Base-by-base conservation (phyloP, 352 stramenopile species). In the Hyaloperonospora brassicae region DNA sequence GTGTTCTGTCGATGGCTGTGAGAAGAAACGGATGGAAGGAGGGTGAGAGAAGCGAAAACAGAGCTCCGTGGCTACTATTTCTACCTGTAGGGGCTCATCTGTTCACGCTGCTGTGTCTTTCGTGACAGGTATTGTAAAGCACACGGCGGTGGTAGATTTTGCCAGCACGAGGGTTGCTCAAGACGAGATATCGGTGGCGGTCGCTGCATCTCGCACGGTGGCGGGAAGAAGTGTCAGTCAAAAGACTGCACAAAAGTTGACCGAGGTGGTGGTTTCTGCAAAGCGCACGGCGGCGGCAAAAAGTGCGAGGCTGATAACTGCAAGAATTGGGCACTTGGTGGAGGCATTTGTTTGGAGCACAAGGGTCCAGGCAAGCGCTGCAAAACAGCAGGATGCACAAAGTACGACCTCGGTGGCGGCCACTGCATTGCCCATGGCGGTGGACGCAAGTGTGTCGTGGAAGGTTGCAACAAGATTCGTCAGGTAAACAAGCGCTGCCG, bases 361-460 rank as follows among this genome's bases (percentile, higher is more conserved):
- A 92, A 89, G 42, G 81, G 81, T 0, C 79, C 81, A 0, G 79
- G 79, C 11, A 89, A 89, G 53, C 73, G 81, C 6, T 92, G 81
- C 62, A 88, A 86, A 57, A 92, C 78, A 1, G 59, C 82, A 21
- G 81, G 77, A 5, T 92, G 81, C 64, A 77, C 73, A 9, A 92
- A 92, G 44, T 87, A 89, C 52, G 81, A 92, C 41, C 64, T 92
- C 31, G 81, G 81, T 9, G 79, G 84, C 30, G 85, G 82, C 1
- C 82, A 92, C 45, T 95, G 86, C 62, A 94, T 93, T 40, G 76
- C 79, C 0, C 86, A 95, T 13, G 86, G 86, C 2, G 86, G 86
- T 40, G 83, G 84, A 10, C 74, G 82, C 23, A 88, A 89, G 53
- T 95, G 86, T 53, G 64, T 92, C 45, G 56, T 93, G 0, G 81